A percentile compares a stretch with the other conserved stretches of the same genome.
phyloP scores from a whole-genome alignment of 139 green algal genomes.

The Coelastrella sp. region DNA sequence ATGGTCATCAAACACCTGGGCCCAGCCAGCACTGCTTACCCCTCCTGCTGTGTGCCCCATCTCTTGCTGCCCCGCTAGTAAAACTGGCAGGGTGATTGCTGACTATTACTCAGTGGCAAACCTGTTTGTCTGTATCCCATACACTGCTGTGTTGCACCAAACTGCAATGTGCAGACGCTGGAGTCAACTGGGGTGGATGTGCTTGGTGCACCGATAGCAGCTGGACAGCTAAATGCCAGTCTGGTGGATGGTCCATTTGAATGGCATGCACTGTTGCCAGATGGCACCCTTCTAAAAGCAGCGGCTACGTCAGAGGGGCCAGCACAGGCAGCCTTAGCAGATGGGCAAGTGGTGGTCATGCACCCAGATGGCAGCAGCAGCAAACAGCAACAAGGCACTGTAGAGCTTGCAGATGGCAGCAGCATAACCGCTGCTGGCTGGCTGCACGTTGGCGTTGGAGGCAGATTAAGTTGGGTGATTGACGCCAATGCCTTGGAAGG shows the following conservation, averaged over 20 bases:
- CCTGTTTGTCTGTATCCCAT: too few species aligned
- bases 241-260: slow-evolving; percentile 12
- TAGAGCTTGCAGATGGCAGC: slow-evolving; percentile 26
- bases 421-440: slow-evolving; percentile 34
- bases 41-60: not conserved
- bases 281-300: slow-evolving; percentile 52
- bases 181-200: slow-evolving; percentile 49
- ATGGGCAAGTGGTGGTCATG: slow-evolving; percentile 42
- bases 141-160: too few species aligned
- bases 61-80: slow-evolving; percentile 2
- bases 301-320: not conserved
- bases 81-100: too few species aligned
- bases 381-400: slow-evolving; percentile 40
- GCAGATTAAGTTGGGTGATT: slow-evolving; percentile 1
- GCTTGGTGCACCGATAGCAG: slow-evolving; percentile 54
- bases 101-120: too few species aligned
- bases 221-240: slow-evolving; percentile 45
- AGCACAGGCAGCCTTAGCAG: not conserved
- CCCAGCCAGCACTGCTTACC: too few species aligned
- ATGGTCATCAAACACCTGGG: too few species aligned
- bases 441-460: not conserved
- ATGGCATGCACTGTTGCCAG: slow-evolving; percentile 58
- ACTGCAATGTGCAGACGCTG: not conserved
- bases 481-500: slow-evolving; percentile 5
- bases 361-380: slow-evolving; percentile 59